Conservation (phyloP, 345 rosid species). For the Eucalyptus pauciflora region DNA sequence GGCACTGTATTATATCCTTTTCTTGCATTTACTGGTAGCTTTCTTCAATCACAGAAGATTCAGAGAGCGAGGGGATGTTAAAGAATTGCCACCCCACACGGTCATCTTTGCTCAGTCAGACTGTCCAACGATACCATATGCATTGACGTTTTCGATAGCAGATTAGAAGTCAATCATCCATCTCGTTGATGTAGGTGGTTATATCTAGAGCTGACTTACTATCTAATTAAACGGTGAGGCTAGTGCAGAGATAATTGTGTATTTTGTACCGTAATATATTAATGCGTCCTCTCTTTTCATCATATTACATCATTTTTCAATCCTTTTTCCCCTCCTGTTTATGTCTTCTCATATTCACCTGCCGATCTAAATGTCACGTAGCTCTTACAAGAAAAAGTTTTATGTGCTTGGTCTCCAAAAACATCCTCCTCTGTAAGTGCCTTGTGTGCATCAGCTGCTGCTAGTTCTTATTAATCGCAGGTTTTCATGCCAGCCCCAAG, state of each 20-base stretch:
- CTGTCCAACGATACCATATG: background rate
- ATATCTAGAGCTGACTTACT: no score
- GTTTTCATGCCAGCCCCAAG: no score
- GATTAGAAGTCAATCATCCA: no score
- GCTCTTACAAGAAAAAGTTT: background rate
- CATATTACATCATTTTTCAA: background rate
- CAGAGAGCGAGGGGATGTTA: background rate
- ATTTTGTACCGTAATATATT: background rate
- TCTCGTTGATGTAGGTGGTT: no score
- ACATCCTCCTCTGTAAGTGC: background rate
- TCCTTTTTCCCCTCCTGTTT: rapidly evolving
- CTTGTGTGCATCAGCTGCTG: background rate
- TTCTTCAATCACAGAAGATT: background rate
- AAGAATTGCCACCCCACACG: background rate
- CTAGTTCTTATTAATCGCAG: no score
- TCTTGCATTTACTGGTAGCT: background rate
- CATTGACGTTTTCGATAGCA: no score
- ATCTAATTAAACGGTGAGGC: background rate
- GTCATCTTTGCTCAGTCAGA: background rate
- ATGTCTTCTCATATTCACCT: background rate
- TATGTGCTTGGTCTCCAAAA: background rate
- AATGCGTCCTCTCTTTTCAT: no score
- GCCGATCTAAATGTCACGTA: background rate
- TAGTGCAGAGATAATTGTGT: background rate
- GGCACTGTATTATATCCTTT: rapidly evolving